phyloP scores from a whole-genome alignment of 73 alveolate species.

The Paramecium sonneborni region DNA sequence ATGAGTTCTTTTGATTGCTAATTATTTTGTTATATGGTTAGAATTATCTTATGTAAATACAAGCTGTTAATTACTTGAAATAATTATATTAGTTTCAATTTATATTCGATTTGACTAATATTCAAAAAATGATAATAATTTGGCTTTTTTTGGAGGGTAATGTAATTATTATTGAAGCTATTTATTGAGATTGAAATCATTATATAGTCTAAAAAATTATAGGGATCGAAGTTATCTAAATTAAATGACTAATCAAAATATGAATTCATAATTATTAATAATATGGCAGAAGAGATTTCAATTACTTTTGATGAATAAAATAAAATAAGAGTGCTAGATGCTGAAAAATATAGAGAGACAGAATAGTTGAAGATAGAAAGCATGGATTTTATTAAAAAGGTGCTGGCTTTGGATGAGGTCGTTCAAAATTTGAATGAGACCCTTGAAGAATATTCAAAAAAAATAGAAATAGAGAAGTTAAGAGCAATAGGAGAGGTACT shows the following conservation, averaged over 20 bases:
- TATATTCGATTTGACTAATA: neutral
- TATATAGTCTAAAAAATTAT: neutral
- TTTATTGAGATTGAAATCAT: neutral
- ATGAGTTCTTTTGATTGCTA: neutral
- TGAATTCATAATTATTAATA: neutral
- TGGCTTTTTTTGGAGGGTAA: neutral
- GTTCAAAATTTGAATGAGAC: constrained; percentile 81
- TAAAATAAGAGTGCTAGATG: constrained; percentile 86
- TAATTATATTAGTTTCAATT: neutral
- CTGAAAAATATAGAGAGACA: constrained; percentile 85
- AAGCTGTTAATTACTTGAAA: neutral
- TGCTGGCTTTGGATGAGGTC: constrained; percentile 49
- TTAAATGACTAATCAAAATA: neutral
- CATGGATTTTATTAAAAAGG: constrained; percentile 48
- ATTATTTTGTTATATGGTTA: neutral
- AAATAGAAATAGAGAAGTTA: constrained; percentile 86
- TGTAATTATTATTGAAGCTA: neutral
- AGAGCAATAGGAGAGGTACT: constrained; percentile 74
- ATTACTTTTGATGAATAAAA: constrained; percentile 77
- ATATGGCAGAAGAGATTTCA: constrained; percentile 64
- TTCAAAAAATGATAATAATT: neutral
- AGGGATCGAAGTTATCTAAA: neutral
- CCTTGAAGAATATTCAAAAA: constrained; percentile 84
- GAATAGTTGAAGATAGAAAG: constrained; percentile 69
- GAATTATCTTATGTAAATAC: neutral